Conservation (phyloP, 768 basidiomycete genomes). For the Leccinum imitatum region DNA sequence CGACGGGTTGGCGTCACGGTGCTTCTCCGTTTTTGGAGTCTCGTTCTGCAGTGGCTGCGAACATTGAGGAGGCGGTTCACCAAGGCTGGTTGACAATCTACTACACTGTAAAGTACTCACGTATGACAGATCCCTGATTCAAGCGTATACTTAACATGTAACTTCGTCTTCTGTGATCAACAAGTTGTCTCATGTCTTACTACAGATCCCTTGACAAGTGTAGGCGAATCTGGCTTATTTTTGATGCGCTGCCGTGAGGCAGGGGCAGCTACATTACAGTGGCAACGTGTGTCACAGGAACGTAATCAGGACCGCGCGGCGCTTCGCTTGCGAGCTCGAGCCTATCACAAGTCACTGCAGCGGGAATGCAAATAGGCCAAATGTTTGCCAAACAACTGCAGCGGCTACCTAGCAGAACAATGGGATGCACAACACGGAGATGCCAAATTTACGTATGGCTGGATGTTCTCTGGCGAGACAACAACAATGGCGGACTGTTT, state of each 20-base stretch:
- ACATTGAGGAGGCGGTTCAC: constrained; percentile 10
- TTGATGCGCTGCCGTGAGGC: constrained; percentile 11
- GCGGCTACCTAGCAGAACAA: constrained; percentile 1
- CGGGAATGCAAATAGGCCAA: constrained; percentile 5
- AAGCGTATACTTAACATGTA: background rate
- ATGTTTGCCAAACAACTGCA: constrained; percentile 6
- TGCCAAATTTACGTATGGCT: constrained; percentile 13
- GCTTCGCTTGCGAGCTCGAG: constrained; percentile 2
- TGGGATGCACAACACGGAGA: background rate
- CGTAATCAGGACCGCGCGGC: background rate
- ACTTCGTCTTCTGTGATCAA: background rate
- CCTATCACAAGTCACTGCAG: background rate
- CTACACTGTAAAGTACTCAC: background rate
- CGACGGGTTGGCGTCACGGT: background rate
- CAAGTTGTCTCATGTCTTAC: constrained; percentile 4
- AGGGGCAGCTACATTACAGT: background rate
- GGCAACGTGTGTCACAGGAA: constrained; percentile 14
- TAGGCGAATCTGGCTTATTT: constrained; percentile 15
- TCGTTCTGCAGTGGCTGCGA: constrained; percentile 31
- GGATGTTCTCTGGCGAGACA: constrained; percentile 13
- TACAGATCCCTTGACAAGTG: constrained; percentile 10
- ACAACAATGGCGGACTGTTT: constrained; percentile 16
- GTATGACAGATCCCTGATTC: background rate
- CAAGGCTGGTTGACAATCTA: constrained; percentile 7
- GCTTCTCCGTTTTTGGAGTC: constrained; percentile 24